Conservation (phyloP, 1,284 basidiomycete genomes). For the Tremellales sp. region DNA sequence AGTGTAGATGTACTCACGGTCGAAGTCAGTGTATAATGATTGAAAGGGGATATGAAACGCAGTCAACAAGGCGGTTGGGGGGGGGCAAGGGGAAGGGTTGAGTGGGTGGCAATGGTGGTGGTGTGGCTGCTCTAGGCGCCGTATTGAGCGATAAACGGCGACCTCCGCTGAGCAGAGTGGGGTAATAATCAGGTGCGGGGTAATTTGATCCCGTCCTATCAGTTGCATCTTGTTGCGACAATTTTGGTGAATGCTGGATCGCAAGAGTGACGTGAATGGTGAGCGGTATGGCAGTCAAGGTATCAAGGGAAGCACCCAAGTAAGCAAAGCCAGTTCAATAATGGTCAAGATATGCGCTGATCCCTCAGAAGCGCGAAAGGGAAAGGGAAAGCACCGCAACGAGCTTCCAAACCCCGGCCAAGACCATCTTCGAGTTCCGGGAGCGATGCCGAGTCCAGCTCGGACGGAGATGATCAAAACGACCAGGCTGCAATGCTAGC, state of each 20-base stretch:
- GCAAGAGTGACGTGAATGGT: not conserved
- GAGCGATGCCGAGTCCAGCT: not conserved
- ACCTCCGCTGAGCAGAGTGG: not conserved
- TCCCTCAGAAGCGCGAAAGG: not conserved
- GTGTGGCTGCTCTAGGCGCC: too few species aligned
- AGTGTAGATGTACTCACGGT: too few species aligned
- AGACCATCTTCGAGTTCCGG: not conserved
- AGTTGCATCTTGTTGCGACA: not conserved
- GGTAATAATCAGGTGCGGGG: not conserved
- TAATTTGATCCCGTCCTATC: too few species aligned
- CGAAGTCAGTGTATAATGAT: too few species aligned
- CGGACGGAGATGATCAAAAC: slow-evolving; percentile 17
- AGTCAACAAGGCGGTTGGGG: not conserved
- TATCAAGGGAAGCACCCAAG: too few species aligned
- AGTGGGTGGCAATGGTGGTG: too few species aligned
- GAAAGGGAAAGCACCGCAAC: not conserved
- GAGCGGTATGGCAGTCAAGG: not conserved
- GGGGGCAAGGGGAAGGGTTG: not conserved
- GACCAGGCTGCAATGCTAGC: slow-evolving; percentile 40
- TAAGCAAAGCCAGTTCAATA: too few species aligned
- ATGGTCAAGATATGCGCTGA: too few species aligned
- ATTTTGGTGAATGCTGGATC: too few species aligned
- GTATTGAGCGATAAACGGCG: too few species aligned
- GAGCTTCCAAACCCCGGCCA: not conserved
- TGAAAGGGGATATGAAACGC: not conserved